Percentiles rank a stretch among this genome's conserved stretches.
Conservation (phyloP, 2,329 filamentous ascomycete genomes). For the Orbilia ellipsospora region DNA sequence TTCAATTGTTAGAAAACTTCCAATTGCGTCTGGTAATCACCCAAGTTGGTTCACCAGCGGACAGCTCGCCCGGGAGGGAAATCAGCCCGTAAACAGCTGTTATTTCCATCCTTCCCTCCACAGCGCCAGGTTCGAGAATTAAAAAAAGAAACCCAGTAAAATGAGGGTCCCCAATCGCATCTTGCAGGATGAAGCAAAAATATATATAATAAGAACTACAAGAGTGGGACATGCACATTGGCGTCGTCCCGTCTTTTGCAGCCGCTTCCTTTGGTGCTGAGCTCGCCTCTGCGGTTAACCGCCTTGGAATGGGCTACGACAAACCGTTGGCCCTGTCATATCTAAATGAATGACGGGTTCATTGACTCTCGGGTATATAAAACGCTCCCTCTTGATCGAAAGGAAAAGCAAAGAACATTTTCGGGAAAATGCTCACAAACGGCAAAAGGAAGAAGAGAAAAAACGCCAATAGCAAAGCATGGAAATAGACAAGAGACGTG, state of each 20-base stretch:
- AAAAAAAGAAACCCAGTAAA: slow-evolving; percentile 13
- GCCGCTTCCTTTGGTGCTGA: slow-evolving; percentile 20
- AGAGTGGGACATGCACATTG: slow-evolving; percentile 39
- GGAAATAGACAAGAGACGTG: slow-evolving; percentile 2
- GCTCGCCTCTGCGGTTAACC: slow-evolving; percentile 34
- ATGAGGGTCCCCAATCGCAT: background rate
- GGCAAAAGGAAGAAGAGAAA: background rate
- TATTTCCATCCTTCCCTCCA: slow-evolving; percentile 4
- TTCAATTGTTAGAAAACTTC: background rate
- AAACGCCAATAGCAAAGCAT: background rate
- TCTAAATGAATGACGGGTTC: slow-evolving; percentile 12
- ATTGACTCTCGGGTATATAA: slow-evolving; percentile 13
- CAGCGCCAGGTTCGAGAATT: background rate
- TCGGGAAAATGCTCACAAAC: slow-evolving; percentile 6
- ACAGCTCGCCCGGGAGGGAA: background rate
- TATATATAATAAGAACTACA: slow-evolving; percentile 2
- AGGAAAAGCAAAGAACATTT: background rate
- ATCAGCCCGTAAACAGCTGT: slow-evolving; percentile 16
- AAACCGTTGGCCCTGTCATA: slow-evolving; percentile 27
- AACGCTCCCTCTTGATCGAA: background rate
- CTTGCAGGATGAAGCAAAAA: background rate
- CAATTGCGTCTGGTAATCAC: slow-evolving; percentile 18
- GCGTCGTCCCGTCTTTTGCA: slow-evolving; percentile 39
- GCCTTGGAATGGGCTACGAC: slow-evolving; percentile 40
- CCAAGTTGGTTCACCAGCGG: slow-evolving; percentile 23